A percentile compares a stretch with the other conserved stretches of the same genome.
phyloP scores from a whole-genome alignment of 1,284 basidiomycete genomes.

The Ceratobasidium sp. region DNA sequence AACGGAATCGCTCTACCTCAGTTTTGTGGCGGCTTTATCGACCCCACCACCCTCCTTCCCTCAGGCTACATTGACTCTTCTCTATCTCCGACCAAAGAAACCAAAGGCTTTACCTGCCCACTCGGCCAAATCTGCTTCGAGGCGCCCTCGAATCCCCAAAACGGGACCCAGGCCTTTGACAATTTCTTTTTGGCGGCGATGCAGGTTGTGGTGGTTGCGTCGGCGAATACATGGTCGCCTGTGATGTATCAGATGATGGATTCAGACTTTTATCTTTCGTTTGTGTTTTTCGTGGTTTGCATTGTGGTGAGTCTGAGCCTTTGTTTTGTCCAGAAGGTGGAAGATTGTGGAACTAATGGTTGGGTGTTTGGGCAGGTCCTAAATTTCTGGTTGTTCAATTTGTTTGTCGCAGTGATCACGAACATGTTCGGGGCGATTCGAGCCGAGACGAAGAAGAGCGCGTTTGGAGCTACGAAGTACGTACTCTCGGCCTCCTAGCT shows the following conservation, averaged over 20 bases:
- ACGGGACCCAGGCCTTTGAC: constrained; percentile 85
- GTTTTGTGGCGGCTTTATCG: constrained; percentile 82
- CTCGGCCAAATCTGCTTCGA: constrained; percentile 81
- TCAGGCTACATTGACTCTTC: constrained; percentile 62
- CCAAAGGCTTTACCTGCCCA: constrained; percentile 86
- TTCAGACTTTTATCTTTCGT: constrained; percentile 89
- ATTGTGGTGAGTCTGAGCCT: constrained; percentile 21
- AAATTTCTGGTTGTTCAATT: constrained; percentile 94
- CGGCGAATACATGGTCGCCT: constrained; percentile 81
- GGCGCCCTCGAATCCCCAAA: constrained; percentile 70
- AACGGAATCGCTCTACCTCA: constrained; percentile 57
- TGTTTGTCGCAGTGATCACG: constrained; percentile 96
- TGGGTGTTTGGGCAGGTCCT: constrained; percentile 73
- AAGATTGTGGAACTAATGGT: neutral
- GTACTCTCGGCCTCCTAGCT: constrained; percentile 46
- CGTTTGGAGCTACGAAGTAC: constrained; percentile 85
- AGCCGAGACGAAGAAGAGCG: constrained; percentile 88
- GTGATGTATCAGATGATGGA: constrained; percentile 95
- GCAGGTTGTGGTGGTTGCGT: constrained; percentile 88
- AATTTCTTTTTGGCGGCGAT: constrained; percentile 85
- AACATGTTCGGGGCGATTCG: constrained; percentile 94
- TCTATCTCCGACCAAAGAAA: constrained; percentile 52
- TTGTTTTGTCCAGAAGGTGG: neutral
- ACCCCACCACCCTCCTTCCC: constrained; percentile 62
- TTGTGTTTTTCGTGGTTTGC: constrained; percentile 84